Percentiles rank a stretch among this genome's conserved stretches.
Evolutionary conservation across 176 grass and related monocot genomes (phyloP).

Genomic region (Carex scoparia): DNA sequence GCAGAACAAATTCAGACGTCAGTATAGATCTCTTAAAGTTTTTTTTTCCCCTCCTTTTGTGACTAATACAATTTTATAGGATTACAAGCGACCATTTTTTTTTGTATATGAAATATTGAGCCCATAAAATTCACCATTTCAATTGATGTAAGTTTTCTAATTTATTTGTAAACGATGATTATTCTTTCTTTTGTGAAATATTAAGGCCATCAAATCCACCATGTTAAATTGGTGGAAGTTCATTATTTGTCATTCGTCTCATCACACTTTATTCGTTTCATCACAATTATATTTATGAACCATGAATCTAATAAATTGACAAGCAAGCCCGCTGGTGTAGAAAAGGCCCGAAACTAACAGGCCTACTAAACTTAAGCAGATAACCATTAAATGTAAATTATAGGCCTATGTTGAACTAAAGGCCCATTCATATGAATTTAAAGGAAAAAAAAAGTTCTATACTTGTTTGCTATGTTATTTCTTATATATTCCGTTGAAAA

Average conservation of each 20-base stretch:
- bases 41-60: not conserved
- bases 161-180: not conserved
- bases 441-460: not conserved
- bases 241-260: not conserved
- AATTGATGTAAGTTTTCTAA: not conserved
- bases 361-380: not conserved
- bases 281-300: no score
- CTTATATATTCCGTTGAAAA: not conserved
- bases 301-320: no score
- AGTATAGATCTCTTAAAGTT: slow-evolving; percentile 32
- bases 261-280: not conserved
- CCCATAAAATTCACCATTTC: not conserved
- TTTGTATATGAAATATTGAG: not conserved
- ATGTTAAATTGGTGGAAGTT: not conserved
- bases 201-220: not conserved
- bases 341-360: not conserved
- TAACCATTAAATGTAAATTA: not conserved
- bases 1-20: slow-evolving; percentile 16
- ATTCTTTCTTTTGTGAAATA: not conserved
- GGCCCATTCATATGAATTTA: not conserved
- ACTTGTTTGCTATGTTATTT: not conserved
- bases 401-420: not conserved
- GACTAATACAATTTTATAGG: not conserved
- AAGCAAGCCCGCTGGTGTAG: not conserved
- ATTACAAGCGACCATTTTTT: not conserved